Evolutionary conservation across 805 yeast genomes (phyloP), one percentile per base, ranked within the genome.

Genomic region (Myxozyma neglecta): DNA sequence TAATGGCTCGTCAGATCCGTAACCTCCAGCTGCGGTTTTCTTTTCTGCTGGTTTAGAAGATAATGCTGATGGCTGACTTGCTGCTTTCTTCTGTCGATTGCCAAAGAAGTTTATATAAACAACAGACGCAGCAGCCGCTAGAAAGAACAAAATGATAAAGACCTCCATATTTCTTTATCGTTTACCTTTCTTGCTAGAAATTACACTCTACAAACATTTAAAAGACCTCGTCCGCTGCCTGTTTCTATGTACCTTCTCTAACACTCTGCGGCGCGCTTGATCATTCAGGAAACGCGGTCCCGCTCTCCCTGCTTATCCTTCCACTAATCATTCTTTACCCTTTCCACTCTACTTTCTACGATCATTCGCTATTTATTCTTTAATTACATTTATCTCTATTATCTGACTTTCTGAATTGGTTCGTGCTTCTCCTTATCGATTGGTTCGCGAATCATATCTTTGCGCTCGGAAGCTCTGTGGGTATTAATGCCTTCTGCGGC

Each of bases 261-360:
- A 4, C 47, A 44, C 35, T 29, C 20, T 20, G 6, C 20, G n/a
- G 40, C 40, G 39, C 44, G n/a, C 39, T 24, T 18, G 42, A 34
- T 40, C 35, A 37, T 50, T 50, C 18, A 50, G 53, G 53, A 36
- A 50, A 36, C 53, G 53, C 53, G 53, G 53, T 50, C 53, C 53
- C 44, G 45, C 42, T 11, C n/a, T 11, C 42, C 42, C 3, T n/a
- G 16, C 16, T 39, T n/a, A 39, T 39, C 43, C 43, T 6, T 14
- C 6, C 43, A n/a, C 43, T n/a, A 39, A n/a, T n/a, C 43, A 13
- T 39, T 39, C 43, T 39, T 13, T 14, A 39, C 43, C 14, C 14
- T 13, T 39, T 39, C 43, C 16, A 24, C 5, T 24, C 29, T 24
- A 24, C 29, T 24, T 24, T 24, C 29, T 24, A 24, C 29, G 5